Percentiles rank a stretch among this genome's conserved stretches.
Conservation (phyloP, 176 grass and related monocot species). For the Triticum turgidum region DNA sequence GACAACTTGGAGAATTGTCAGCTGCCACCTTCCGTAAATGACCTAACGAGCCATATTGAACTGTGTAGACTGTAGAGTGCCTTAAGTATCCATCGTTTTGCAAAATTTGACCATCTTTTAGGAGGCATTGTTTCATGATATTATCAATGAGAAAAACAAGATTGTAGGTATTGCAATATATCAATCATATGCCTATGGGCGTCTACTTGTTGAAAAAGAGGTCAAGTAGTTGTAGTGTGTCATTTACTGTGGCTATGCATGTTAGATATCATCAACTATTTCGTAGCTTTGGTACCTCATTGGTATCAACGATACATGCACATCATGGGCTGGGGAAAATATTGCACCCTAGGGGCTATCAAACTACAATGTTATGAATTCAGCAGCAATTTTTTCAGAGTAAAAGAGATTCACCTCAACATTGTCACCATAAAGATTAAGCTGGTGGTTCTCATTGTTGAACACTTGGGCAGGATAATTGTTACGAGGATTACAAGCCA, state of each 20-base stretch:
- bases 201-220: background rate
- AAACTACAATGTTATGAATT: constrained; percentile 19
- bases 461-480: constrained; percentile 98
- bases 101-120: background rate
- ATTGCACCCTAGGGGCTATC: background rate
- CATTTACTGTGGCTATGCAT: background rate
- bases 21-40: background rate
- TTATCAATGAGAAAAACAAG: background rate
- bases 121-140: background rate
- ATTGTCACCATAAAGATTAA: constrained; percentile 94
- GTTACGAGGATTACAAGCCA: constrained; percentile 93
- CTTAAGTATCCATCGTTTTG: background rate
- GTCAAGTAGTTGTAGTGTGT: background rate
- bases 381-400: background rate
- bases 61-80: background rate
- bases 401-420: constrained; percentile 71
- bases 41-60: background rate
- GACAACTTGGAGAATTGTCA: background rate
- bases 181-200: background rate
- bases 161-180: background rate
- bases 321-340: background rate
- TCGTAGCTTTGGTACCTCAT: background rate
- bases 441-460: constrained; percentile 98
- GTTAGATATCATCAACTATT: background rate
- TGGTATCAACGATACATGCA: background rate